Conservation (phyloP, 208 protist genomes). For the Leishmania major region DNA sequence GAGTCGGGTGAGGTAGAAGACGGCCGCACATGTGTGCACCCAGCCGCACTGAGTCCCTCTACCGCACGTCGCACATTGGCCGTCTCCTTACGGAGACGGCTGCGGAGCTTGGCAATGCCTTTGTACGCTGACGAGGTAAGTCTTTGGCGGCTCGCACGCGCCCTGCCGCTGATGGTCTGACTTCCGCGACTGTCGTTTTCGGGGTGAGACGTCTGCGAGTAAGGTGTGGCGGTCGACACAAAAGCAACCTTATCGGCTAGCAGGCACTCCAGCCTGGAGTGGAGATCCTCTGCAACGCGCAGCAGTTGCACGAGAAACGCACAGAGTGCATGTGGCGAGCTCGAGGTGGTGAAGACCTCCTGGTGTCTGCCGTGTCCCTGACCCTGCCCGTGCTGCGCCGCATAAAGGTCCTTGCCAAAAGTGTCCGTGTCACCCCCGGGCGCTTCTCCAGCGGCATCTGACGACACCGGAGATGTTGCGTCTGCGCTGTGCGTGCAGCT, state of each 20-base stretch:
- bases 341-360: slow-evolving; percentile 10
- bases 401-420: not conserved
- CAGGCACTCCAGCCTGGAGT: slow-evolving; percentile 1
- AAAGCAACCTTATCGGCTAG: not conserved
- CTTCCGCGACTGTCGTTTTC: not conserved
- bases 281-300: slow-evolving; percentile 17
- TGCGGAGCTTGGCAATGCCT: slow-evolving; percentile 30
- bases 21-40: not conserved
- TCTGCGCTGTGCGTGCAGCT: not conserved
- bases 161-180: not conserved
- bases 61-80: slow-evolving; percentile 16
- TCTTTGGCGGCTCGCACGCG: not conserved
- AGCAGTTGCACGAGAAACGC: slow-evolving; percentile 7
- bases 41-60: slow-evolving; percentile 14
- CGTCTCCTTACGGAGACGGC: slow-evolving; percentile 29
- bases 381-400: not conserved
- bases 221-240: not conserved
- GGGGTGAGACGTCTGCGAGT: not conserved
- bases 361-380: not conserved
- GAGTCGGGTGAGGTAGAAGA: not conserved
- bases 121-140: not conserved
- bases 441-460: not conserved
- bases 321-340: slow-evolving; percentile 11
- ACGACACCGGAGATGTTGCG: not conserved
- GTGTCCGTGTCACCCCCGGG: not conserved